Percentiles rank a stretch among this genome's conserved stretches.
Conservation (phyloP, 2,329 filamentous ascomycete species). For the Hymenoscyphus fructigenus region DNA sequence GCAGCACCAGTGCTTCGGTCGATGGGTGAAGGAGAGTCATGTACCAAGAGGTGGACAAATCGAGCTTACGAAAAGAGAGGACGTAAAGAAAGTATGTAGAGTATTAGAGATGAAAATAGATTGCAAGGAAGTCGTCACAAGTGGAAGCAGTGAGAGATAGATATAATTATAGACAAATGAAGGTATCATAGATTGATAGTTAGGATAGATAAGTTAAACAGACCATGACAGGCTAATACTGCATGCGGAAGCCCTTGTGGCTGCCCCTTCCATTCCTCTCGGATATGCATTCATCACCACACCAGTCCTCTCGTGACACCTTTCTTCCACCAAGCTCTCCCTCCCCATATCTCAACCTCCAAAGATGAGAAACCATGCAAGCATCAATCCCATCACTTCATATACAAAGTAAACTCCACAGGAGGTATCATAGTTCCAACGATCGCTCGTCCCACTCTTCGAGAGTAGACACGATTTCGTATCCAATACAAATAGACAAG, state of each 20-base stretch:
- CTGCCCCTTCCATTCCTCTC: not conserved
- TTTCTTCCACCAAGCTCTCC: not conserved
- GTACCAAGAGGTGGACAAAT: not conserved
- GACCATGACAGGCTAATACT: not conserved
- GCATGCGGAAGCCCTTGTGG: not conserved
- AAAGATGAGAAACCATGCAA: not conserved
- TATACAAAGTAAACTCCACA: constrained; percentile 6
- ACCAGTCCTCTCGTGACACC: not conserved
- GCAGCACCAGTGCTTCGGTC: not conserved
- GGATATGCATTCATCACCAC: not conserved
- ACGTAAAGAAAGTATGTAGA: not conserved
- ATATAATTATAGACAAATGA: not conserved
- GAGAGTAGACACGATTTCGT: constrained; percentile 2
- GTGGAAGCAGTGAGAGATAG: not conserved
- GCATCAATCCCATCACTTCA: not conserved
- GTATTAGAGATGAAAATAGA: too few species aligned
- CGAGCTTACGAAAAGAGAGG: not conserved
- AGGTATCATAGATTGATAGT: constrained; percentile 1
- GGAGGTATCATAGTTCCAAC: constrained; percentile 8
- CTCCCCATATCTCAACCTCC: not conserved
- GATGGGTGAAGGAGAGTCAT: not conserved
- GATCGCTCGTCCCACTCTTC: constrained; percentile 1
- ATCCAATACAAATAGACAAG: constrained; percentile 5
- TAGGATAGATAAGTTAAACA: not conserved
- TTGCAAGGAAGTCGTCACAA: not conserved